Base-by-base conservation (phyloP, 2,329 filamentous ascomycete species). In the Tolypocladium pustulatum region DNA sequence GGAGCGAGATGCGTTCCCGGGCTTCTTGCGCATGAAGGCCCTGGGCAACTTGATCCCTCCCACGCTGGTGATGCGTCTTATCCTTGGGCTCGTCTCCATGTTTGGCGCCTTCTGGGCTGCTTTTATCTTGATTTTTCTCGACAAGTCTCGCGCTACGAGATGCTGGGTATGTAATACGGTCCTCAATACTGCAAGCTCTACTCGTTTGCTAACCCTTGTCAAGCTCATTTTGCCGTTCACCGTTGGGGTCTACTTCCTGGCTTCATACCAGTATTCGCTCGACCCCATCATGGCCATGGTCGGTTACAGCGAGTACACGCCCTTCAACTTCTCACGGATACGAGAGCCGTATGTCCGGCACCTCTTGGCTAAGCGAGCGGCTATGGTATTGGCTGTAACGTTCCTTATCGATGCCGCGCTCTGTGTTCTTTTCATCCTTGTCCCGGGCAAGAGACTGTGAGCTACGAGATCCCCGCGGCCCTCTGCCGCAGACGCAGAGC, bases 1-100 rank as follows among this genome's bases (percentile, higher is more conserved):
- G 94, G 95, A 99, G 76, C 85, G 95, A 58, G 94, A 99, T 76
- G 94, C 95, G n/a, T 99, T 96, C 71, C 94, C 95, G 0, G 93
- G 93, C 1, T 99, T 99, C 75, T 80, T 99, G 60, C 84, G 93
- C 69, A 90, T 91, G 76, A 97, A 97, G 76, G 94, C 94, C 3
- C 80, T 99, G 30, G 95, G 95, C 61, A 99, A 99, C 69, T 81
- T 99, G 17, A 93, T 99, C 34, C 94, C 93, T 3, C 85, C 93
- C 20, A 96, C 91, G 54, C 87, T 96, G 65, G 85, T 97, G 69
- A 81, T 95, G 65, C 84, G 94, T 57, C 78, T 97, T 56, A 91
- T 96, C 53, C 72, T 96, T 64, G 94, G 93, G 40, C 81, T 99
- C 57, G 78, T 75, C 54, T 83, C 88, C 63, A 87, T 99, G 77